phyloP scores from a whole-genome alignment of 2,329 filamentous ascomycete genomes.

The Scolecobasidium constrictum region DNA sequence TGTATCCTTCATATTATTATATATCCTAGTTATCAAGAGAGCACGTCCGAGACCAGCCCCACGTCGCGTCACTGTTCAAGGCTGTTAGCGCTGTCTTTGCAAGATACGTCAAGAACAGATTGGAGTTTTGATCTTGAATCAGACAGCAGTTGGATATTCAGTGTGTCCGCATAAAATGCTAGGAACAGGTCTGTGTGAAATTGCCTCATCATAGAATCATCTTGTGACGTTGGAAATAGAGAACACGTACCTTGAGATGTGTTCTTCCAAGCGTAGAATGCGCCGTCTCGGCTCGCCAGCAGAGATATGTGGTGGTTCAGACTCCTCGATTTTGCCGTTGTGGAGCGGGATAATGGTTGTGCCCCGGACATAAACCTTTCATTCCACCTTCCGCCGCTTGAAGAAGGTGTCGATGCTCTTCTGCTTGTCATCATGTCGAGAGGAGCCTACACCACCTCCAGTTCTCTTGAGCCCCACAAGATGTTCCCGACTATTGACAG shows the following conservation, averaged over 20 bases:
- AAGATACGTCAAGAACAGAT: too few relatives aligned
- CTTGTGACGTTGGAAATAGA: slow-evolving; percentile 10
- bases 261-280: too few relatives aligned
- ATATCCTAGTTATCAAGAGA: too few relatives aligned
- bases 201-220: slow-evolving; percentile 40
- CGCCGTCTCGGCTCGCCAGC: too few relatives aligned
- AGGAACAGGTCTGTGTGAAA: slow-evolving; percentile 77
- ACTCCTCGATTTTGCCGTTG: too few relatives aligned
- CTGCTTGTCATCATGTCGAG: slow-evolving; percentile 64
- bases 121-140: too few relatives aligned
- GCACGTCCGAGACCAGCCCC: too few relatives aligned
- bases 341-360: neutral
- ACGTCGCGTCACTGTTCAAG: too few relatives aligned
- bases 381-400: slow-evolving; percentile 1
- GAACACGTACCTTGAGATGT: slow-evolving; percentile 19
- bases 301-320: too few relatives aligned
- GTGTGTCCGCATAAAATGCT: slow-evolving; percentile 54
- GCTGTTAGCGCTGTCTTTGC: too few relatives aligned
- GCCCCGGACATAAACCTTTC: neutral
- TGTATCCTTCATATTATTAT: too few relatives aligned
- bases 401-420: slow-evolving; percentile 71
- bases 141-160: slow-evolving; percentile 78
- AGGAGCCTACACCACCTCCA: slow-evolving; percentile 73
- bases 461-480: slow-evolving; percentile 67
- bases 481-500: slow-evolving; percentile 61